A percentile compares a stretch with the other conserved stretches of the same genome.
These are phyloP conservation scores for Porogramme epimiltina DNA, from an alignment of 1,284 basidiomycete species.

Conservation along the genomic window DNA sequence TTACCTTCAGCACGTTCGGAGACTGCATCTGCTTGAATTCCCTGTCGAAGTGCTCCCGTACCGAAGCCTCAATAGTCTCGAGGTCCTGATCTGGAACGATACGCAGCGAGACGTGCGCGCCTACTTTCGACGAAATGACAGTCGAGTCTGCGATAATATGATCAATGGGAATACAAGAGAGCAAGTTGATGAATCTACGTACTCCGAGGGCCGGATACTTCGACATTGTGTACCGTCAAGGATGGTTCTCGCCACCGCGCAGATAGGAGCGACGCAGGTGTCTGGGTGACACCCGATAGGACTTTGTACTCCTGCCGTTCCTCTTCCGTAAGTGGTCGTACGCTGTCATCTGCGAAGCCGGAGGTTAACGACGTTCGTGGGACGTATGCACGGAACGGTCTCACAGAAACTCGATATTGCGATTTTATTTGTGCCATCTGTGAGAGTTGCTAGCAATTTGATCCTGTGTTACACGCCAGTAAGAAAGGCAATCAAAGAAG, in stretches of 20 bases:
- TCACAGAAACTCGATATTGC: conserved; percentile 86
- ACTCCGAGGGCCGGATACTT: conserved; percentile 78
- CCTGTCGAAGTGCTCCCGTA: conserved; percentile 60
- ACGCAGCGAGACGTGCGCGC: conserved; percentile 82
- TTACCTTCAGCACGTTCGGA: conserved; percentile 75
- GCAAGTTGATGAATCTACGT: conserved; percentile 24
- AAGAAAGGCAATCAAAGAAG: not conserved
- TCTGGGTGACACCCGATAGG: conserved; percentile 68
- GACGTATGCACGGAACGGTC: conserved; percentile 24
- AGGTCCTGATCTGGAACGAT: conserved; percentile 94
- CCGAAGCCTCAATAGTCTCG: conserved; percentile 62
- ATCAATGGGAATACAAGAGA: not conserved
- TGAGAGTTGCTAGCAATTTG: conserved; percentile 75
- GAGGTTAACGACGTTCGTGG: not conserved
- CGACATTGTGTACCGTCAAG: conserved; percentile 71
- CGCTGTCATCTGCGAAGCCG: conserved; percentile 63
- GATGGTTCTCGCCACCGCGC: conserved; percentile 82
- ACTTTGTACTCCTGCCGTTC: conserved; percentile 71
- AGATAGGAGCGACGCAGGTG: conserved; percentile 65
- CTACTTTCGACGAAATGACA: conserved; percentile 83
- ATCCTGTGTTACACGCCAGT: conserved; percentile 51
- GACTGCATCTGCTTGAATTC: conserved; percentile 69
- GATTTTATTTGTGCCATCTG: conserved; percentile 59
- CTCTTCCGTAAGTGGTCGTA: conserved; percentile 64
- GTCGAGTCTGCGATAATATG: conserved; percentile 74